phyloP scores from a whole-genome alignment of 106 monocot species.

The Platanthera guangdongensis region DNA sequence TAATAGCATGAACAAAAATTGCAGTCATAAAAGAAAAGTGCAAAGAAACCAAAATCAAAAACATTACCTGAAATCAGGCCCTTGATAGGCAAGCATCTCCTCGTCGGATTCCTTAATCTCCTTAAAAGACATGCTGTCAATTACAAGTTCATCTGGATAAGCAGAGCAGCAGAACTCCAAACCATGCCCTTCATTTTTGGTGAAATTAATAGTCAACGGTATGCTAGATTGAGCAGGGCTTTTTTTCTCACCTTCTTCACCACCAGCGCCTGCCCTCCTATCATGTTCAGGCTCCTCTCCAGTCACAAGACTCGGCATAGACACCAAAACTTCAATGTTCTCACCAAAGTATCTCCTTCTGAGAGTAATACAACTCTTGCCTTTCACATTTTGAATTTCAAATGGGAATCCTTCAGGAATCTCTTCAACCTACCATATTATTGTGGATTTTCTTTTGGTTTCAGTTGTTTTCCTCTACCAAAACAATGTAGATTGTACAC shows the following conservation, averaged over 20 bases:
- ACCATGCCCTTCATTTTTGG: conserved; percentile 28
- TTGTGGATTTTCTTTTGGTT: neutral
- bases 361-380: conserved; percentile 33
- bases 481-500: neutral
- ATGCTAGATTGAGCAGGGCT: conserved; percentile 37
- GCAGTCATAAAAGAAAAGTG: neutral
- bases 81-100: conserved; percentile 50
- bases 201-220: conserved; percentile 40
- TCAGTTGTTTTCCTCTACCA: neutral
- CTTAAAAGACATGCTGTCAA: conserved; percentile 61
- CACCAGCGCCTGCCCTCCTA: conserved; percentile 10
- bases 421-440: conserved; percentile 42
- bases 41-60: neutral
- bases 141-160: conserved; percentile 58
- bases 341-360: conserved; percentile 47
- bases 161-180: conserved; percentile 73
- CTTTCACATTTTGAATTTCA: conserved; percentile 47
- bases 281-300: conserved; percentile 49
- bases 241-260: conserved; percentile 10
- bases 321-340: conserved; percentile 46
- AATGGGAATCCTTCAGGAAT: conserved; percentile 67
- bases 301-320: conserved; percentile 68
- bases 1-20: neutral
- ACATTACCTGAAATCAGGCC: conserved; percentile 59
- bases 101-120: conserved; percentile 23